phyloP scores from a whole-genome alignment of 305 asterid genomes.

The Fraxinus sp. region DNA sequence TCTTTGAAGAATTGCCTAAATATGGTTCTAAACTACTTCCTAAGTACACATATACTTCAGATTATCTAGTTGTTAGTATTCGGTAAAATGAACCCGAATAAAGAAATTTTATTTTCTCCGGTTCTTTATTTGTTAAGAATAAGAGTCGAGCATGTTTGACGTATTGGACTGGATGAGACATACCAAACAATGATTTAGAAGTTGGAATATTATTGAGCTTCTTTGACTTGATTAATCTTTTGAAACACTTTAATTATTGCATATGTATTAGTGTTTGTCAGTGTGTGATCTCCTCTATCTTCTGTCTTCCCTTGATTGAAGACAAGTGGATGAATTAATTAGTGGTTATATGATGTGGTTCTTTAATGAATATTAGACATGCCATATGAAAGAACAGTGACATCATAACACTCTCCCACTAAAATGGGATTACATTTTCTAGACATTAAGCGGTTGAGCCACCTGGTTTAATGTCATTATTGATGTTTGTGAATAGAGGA shows the following conservation, averaged over 20 bases:
- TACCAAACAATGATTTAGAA: neutral
- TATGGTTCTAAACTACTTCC: neutral
- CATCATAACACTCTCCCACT: slow-evolving; percentile 20
- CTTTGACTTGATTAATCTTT: slow-evolving; percentile 11
- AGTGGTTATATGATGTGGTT: neutral
- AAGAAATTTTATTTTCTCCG: neutral
- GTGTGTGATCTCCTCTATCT: slow-evolving; percentile 1
- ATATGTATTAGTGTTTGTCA: slow-evolving; percentile 21
- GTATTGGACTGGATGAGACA: neutral
- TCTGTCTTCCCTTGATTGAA: neutral
- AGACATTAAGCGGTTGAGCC: slow-evolving; percentile 9
- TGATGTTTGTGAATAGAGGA: neutral
- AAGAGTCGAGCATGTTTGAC: neutral
- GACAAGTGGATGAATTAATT: neutral
- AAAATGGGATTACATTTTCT: neutral
- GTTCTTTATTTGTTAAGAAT: neutral
- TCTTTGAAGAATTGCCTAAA: neutral
- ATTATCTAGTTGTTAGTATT: neutral
- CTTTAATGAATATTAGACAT: slow-evolving; percentile 15
- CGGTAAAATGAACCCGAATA: too few species aligned
- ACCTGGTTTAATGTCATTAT: slow-evolving; percentile 12
- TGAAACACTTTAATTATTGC: slow-evolving; percentile 20
- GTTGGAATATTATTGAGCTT: neutral
- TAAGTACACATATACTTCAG: neutral
- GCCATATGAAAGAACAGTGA: slow-evolving; percentile 12